Evolutionary conservation across 164 flowering plant species (phyloP), one percentile per base, ranked within the genome.

Genomic region (Houttuynia cordata): DNA sequence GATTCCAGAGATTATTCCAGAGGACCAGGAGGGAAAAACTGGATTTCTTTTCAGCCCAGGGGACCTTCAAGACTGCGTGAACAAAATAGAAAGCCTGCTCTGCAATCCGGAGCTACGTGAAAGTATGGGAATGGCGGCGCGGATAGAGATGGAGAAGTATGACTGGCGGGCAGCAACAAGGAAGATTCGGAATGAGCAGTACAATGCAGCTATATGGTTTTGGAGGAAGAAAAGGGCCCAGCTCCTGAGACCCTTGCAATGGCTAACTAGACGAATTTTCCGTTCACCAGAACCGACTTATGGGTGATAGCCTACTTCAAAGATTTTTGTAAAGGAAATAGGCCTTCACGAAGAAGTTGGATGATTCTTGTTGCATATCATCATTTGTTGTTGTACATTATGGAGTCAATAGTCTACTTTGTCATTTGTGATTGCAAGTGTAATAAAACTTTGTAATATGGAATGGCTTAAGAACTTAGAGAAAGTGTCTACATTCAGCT

Each of bases 151-250:
- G 91, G 96, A 90, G 78, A 82, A 90, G 78, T 88, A 82, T 59
- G 95, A 85, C 45, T 93, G 99, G 99, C 77, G 69, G 62, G 97
- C 94, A 24, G 97, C 99, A 42, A 93, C 99, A 0, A 64, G 58
- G 59, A 83, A 60, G 71, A 93, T 93, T 4, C 78, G 97, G 39
- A 88, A 93, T 15, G 91, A 93, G 63, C 92, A 93, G 42, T 93
- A 93, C 69, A 81, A 79, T 70, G 97, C 96, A 55, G 97, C 99
- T 47, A 93, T 90, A 58, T 93, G 97, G 97, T 93, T 93, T 70
- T 93, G 97, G 98, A 65, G 83, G 69, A 87, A 84, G 83, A 80
- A 85, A 78, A 82, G 86, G 69, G 86, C 86, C 1, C 77, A 82
- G 64, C 61, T 85, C 3, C 56, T 81, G 62, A 65, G 84, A 61